Base-by-base conservation (phyloP, 2,329 filamentous ascomycete genomes). In the Herpotrichia juniperi region DNA sequence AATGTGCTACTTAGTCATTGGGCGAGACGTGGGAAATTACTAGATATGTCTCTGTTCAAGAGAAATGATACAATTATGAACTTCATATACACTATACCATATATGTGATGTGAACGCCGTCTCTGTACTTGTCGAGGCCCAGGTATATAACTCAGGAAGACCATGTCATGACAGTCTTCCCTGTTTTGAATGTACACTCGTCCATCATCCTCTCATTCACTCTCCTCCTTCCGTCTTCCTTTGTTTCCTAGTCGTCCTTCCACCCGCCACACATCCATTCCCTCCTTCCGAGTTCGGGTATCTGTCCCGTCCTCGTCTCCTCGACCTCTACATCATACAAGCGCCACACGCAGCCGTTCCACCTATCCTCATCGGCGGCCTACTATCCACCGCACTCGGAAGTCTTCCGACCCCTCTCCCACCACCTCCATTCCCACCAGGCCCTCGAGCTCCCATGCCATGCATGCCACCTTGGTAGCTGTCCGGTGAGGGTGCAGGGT, bases 381-480 rank as follows among this genome's bases (percentile, higher is more conserved):
- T 51, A 8, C 54, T 59, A 55, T 72, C 70, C 42, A 57, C 54
- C 40, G 55, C 56, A 25, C 56, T 54, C 11, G 56, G 51, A 14
- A 71, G 46, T 25, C 63, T 51, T 5, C 66, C 64, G 9, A 62
- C 57, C 35, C 55, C 52, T n/a, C 60, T 51, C 9, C 52, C 50
- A 10, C 55, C 50, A 22, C 52, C 44, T 5, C 53, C 51, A 16
- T 61, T 55, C 12, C 67, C 66, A 9, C 57, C 51, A 26, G 57
- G 62, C 6, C 64, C 65, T 4, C 62, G 50, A 2, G 11, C 12
- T 28, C 37, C 37, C 40, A 17, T 21, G 1, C 67, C 67, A 45
- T 67, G 62, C 67, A 72, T 71, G 12, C 60, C 57, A 8, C 39
- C 67, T 43, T 71, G 70, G 48, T 71, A 73, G 37, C 62, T 66